Base-by-base conservation (phyloP, 2,329 filamentous ascomycete species). In the Stachybotrys elegans region DNA sequence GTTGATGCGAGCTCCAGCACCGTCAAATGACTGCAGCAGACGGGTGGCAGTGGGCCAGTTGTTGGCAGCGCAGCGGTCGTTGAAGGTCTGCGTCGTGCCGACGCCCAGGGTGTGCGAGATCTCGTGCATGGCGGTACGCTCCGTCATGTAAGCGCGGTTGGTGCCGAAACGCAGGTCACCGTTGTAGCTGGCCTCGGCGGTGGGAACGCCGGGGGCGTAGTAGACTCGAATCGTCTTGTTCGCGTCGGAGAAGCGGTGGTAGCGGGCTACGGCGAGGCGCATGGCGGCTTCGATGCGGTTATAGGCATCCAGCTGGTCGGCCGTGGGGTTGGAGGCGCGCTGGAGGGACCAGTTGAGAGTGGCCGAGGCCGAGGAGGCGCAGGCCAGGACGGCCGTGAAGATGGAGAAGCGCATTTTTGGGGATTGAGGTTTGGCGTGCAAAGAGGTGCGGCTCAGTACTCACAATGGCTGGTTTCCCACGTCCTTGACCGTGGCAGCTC, bases 81-180 rank as follows among this genome's bases (percentile, higher is more conserved):
- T 51, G 48, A 72, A 74, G 8, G 60, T 61, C 7, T 53, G 49
- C 4, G 68, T 71, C 57, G 68, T 66, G 0, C 71, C 71, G n/a
- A 74, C 59, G 4, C 71, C 71, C 5, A 74, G 63, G 1, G 70
- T 73, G 52, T 73, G 71, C 3, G 69, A 49, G 35, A 72, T 71
- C 57, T 74, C 71, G 51, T 74, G 71, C 52, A 74, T 59, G 5
- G 71, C 70, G 4, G 69, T 72, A 13, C 71, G 69, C 55, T 73
- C 68, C 39, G 55, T 72, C 71, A 74, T 73, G 60, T 70, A 73
- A 1, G 63, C 48, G 8, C 70, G 54, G 60, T 72, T 61, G 12
- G 61, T 58, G 5, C 70, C 70, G 54, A 74, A 73, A 13, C 70
- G 66, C n/a, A 73, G 57, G 53, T 69, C 65, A 32, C 70, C 70